Evolutionary conservation across 1,139 yeast species (phyloP), one percentile per base, ranked within the genome.

Genomic region (Yamadazyma friedrichii): DNA sequence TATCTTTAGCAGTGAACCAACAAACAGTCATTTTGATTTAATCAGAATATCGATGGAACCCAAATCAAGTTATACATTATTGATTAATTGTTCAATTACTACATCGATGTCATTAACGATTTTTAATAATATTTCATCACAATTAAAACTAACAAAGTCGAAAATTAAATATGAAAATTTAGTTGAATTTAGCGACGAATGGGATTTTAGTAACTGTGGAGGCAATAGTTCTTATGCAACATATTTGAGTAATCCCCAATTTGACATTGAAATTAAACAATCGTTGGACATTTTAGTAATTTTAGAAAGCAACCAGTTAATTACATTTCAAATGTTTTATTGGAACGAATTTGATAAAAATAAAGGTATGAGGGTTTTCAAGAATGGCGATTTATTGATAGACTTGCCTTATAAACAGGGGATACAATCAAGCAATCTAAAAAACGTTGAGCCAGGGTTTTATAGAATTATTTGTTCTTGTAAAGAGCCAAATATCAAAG

Each of bases 181-280:
- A 1, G 56, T 61, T 2, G 42, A 61, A 0, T 36, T 59, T 1
- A 53, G 58, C 0, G 84, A 74, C 9, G 61, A 57, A 25, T 84
- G 93, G 91, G 63, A 61, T 11, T 51, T 56, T 1, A 59, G 59
- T 2, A 60, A 61, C 12, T 61, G 72, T 33, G 89, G 88, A 2
- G 91, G 93, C 0, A 76, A 72, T 47, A 77, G 82, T 78, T 51
- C 75, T 0, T 49, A 66, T 33, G 63, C 77, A 2, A 61, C 76
- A 1, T 86, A 72, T 51, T 62, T 76, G 28, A 58, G 65, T 31
- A 87, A 86, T 50, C 95, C 95, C 0, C 88, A 85, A 49, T 84
- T 67, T 52, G 62, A 65, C 33, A 39, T 64, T 56, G 51, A 53
- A 44, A 52, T 62, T 40, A 33, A 40, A 12, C 29, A 52, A 45